A percentile compares a stretch with the other conserved stretches of the same genome.
phyloP scores from a whole-genome alignment of 1,284 basidiomycete genomes.

The Cryptococcus amylolentus region DNA sequence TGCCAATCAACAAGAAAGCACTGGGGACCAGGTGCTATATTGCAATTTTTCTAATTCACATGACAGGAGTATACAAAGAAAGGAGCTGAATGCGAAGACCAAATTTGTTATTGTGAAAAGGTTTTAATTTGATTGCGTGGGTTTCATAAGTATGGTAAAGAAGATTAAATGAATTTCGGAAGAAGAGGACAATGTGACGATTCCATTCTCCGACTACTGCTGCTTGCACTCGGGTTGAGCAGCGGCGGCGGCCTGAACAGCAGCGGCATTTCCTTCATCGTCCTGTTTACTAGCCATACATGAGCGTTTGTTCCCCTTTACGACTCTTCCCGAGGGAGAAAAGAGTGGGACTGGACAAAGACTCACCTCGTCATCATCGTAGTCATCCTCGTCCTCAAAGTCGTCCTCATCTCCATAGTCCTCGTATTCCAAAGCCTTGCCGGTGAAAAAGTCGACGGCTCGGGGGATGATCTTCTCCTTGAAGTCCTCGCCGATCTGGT shows the following conservation, averaged over 20 bases:
- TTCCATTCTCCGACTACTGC: conserved; percentile 25
- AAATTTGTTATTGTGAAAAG: too few species aligned
- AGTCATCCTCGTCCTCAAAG: conserved; percentile 60
- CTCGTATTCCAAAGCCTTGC: conserved; percentile 90
- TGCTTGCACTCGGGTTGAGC: conserved; percentile 44
- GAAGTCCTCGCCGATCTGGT: conserved; percentile 96
- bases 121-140: too few species aligned
- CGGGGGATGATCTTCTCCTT: conserved; percentile 97
- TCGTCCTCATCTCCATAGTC: conserved; percentile 67
- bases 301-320: conserved; percentile 10
- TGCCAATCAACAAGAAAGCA: too few species aligned
- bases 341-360: conserved; percentile 18
- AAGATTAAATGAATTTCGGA: too few species aligned
- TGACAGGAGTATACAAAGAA: too few species aligned
- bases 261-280: conserved; percentile 18
- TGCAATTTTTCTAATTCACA: too few species aligned
- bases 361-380: conserved; percentile 42
- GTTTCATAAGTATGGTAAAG: too few species aligned
- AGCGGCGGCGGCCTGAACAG: conserved; percentile 13
- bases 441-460: conserved; percentile 93
- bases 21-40: too few species aligned
- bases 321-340: not conserved
- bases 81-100: too few species aligned
- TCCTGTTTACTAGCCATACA: conserved; percentile 26
- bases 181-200: too few species aligned